phyloP scores from a whole-genome alignment of 2,329 filamentous ascomycete species.

The Cephalotrichum gorgonifer region DNA sequence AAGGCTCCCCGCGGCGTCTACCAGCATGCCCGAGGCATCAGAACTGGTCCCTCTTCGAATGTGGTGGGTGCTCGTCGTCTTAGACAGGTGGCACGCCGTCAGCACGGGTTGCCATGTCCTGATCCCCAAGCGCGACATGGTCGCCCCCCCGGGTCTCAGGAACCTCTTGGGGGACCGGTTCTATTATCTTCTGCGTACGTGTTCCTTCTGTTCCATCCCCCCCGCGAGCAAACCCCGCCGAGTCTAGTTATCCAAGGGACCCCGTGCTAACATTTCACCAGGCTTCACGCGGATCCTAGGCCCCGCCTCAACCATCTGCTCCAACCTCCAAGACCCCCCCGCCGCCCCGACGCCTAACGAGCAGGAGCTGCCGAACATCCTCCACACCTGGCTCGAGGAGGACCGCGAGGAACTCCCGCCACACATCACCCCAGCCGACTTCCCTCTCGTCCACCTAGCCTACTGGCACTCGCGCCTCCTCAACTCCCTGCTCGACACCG shows the following conservation, averaged over 20 bases:
- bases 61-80: slow-evolving; percentile 63
- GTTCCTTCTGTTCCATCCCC: background rate
- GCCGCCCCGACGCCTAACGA: background rate
- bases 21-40: slow-evolving; percentile 45
- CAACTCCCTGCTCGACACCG: slow-evolving; percentile 48
- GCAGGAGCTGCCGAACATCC: background rate
- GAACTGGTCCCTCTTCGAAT: slow-evolving; percentile 52
- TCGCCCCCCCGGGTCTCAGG: slow-evolving; percentile 49
- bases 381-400: slow-evolving; percentile 33
- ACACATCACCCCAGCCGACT: slow-evolving; percentile 37
- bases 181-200: slow-evolving; percentile 57
- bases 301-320: slow-evolving; percentile 25
- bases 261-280: slow-evolving; percentile 19
- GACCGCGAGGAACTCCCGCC: slow-evolving; percentile 55
- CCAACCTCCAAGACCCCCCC: slow-evolving; percentile 9
- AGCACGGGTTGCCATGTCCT: slow-evolving; percentile 52
- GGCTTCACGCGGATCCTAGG: slow-evolving; percentile 47
- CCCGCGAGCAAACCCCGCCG: background rate
- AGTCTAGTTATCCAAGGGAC: too few species aligned
- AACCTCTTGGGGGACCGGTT: slow-evolving; percentile 50
- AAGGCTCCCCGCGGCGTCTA: background rate
- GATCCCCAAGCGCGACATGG: slow-evolving; percentile 51
- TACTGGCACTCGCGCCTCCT: slow-evolving; percentile 63
- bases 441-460: slow-evolving; percentile 51
- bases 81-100: slow-evolving; percentile 66